A percentile compares a stretch with the other conserved stretches of the same genome.
Conservation (phyloP, 2,329 filamentous ascomycete species). For the Hymenoscyphus infarciens region DNA sequence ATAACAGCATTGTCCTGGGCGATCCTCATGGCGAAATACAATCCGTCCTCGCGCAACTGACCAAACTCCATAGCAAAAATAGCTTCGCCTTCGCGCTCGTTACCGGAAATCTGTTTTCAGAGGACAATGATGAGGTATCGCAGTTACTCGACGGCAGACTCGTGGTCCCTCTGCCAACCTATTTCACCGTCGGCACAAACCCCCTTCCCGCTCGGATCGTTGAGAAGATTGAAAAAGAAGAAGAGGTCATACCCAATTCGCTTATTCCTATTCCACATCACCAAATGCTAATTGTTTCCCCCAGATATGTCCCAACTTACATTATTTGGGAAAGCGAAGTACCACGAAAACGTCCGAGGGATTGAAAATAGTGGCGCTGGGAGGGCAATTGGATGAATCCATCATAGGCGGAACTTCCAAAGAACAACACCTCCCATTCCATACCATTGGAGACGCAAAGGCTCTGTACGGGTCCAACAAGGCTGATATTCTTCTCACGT, state of each 20-base stretch:
- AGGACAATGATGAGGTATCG: conserved; percentile 56
- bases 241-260: conserved; percentile 42
- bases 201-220: conserved; percentile 69
- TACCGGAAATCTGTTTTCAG: conserved; percentile 76
- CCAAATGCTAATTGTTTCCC: conserved; percentile 13
- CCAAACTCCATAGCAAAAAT: conserved; percentile 80
- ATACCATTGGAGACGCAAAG: conserved; percentile 73
- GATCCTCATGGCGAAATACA: conserved; percentile 76
- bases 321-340: conserved; percentile 82
- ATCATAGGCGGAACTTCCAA: conserved; percentile 61
- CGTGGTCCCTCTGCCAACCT: conserved; percentile 74
- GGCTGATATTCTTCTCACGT: conserved; percentile 83
- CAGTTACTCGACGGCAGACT: conserved; percentile 71
- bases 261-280: background rate
- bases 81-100: conserved; percentile 82
- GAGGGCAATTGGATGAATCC: conserved; percentile 65
- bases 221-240: conserved; percentile 69
- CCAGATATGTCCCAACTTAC: conserved; percentile 83
- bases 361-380: conserved; percentile 80
- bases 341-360: conserved; percentile 88
- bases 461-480: conserved; percentile 70
- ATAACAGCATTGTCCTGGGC: conserved; percentile 61
- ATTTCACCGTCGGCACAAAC: conserved; percentile 78
- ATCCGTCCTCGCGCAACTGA: conserved; percentile 74
- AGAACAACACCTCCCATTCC: conserved; percentile 72